Evolutionary conservation across 208 protist species (phyloP).

Genomic region (Trypanosomatidae sp.): DNA sequence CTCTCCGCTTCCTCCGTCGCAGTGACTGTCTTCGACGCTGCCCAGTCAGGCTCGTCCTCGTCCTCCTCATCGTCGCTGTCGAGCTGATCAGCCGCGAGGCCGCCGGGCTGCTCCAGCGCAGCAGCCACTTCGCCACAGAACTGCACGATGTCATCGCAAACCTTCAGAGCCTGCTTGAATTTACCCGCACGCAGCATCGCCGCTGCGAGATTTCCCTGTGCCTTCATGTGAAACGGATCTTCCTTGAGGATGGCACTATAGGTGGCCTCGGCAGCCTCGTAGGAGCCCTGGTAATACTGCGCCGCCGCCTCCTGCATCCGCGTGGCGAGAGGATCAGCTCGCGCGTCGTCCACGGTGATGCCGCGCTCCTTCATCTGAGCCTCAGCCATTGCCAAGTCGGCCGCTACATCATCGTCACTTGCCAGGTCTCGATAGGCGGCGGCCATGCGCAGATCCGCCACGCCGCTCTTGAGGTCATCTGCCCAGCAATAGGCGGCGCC

Average conservation of each 20-base stretch:
- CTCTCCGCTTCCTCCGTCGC: background rate
- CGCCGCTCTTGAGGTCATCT: slow-evolving; percentile 52
- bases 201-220: slow-evolving; percentile 74
- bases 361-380: slow-evolving; percentile 27
- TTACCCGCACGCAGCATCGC: slow-evolving; percentile 66
- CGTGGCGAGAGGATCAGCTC: slow-evolving; percentile 27
- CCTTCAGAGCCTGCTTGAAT: slow-evolving; percentile 70
- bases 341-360: slow-evolving; percentile 14
- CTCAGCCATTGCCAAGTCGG: slow-evolving; percentile 64
- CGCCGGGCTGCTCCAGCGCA: slow-evolving; percentile 74
- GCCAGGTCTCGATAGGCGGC: slow-evolving; percentile 72
- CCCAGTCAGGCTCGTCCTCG: slow-evolving; percentile 37
- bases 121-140: slow-evolving; percentile 84
- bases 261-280: slow-evolving; percentile 45
- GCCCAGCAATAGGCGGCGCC: slow-evolving; percentile 86
- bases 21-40: background rate
- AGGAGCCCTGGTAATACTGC: slow-evolving; percentile 68
- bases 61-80: slow-evolving; percentile 89
- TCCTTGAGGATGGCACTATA: slow-evolving; percentile 66
- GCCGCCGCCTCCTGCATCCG: slow-evolving; percentile 65
- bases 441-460: slow-evolving; percentile 85
- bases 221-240: slow-evolving; percentile 54
- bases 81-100: slow-evolving; percentile 37
- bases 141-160: slow-evolving; percentile 61
- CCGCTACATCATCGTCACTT: slow-evolving; percentile 54